Evolutionary conservation across 768 basidiomycete species (phyloP).

Genomic region (Rhodotorula babjevae): DNA sequence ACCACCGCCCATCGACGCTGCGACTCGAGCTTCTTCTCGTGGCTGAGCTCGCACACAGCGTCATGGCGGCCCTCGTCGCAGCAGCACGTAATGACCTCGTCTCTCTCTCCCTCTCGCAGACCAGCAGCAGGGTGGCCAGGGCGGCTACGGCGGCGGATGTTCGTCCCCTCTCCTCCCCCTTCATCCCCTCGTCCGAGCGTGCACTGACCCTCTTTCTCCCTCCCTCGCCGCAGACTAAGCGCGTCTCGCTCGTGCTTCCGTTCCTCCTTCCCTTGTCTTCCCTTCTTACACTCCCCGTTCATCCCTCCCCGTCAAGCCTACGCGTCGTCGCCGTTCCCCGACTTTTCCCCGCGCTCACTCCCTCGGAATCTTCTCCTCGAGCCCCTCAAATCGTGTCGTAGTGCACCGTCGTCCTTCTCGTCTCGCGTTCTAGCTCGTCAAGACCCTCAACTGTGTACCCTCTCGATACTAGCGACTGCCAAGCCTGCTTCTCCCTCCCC

Average conservation of each 20-base stretch:
- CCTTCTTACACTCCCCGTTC: neutral
- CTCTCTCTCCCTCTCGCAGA: neutral
- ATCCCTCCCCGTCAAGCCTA: neutral
- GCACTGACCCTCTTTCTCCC: neutral
- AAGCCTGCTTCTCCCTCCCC: neutral
- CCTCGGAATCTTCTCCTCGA: neutral
- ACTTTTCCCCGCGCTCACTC: too few species aligned
- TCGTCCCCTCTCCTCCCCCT: neutral
- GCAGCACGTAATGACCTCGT: neutral
- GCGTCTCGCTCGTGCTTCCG: neutral
- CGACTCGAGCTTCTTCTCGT: neutral
- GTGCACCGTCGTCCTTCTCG: neutral
- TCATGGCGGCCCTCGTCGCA: neutral
- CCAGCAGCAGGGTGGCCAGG: slow-evolving; percentile 30
- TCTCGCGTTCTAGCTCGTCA: too few species aligned
- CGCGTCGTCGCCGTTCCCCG: neutral
- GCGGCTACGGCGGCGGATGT: slow-evolving; percentile 34
- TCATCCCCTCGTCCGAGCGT: neutral
- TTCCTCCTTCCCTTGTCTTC: neutral
- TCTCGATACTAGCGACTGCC: neutral
- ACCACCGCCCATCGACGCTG: neutral
- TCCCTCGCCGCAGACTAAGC: slow-evolving; percentile 4
- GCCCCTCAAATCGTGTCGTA: neutral
- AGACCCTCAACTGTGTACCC: neutral
- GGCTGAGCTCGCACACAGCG: neutral